phyloP scores from a whole-genome alignment of 345 rosid genomes.

The Cardamine resedifolia region DNA sequence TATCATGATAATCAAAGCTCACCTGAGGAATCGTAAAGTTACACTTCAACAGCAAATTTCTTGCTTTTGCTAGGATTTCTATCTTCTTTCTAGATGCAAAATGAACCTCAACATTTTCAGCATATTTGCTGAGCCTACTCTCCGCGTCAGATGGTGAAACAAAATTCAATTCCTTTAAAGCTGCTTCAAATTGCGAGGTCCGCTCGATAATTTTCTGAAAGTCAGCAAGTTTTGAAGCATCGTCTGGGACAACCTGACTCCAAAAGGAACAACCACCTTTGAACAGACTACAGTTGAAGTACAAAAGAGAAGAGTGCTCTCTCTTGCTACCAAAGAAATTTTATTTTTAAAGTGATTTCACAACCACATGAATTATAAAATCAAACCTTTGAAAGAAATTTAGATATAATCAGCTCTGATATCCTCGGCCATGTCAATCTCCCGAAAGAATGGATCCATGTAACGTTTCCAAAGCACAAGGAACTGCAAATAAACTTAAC shows the following conservation, averaged over 20 bases:
- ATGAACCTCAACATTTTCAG: constrained; percentile 94
- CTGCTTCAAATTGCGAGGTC: constrained; percentile 71
- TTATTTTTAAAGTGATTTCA: neutral
- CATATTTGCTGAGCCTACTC: constrained; percentile 72
- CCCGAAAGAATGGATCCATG: constrained; percentile 83
- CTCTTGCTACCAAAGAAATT: constrained; percentile 15
- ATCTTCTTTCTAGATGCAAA: constrained; percentile 83
- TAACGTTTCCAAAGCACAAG: constrained; percentile 72
- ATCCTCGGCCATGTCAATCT: constrained; percentile 93
- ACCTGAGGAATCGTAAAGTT: constrained; percentile 77
- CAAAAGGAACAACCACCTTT: constrained; percentile 23
- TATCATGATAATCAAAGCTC: constrained; percentile 34
- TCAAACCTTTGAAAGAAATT: constrained; percentile 88
- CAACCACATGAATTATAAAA: constrained; percentile 3
- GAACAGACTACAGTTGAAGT: constrained; percentile 2
- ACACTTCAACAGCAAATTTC: constrained; percentile 74
- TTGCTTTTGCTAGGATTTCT: constrained; percentile 85
- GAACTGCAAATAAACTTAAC: constrained; percentile 59
- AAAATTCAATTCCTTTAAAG: constrained; percentile 65
- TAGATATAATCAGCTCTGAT: constrained; percentile 78
- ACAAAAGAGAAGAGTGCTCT: constrained; percentile 5
- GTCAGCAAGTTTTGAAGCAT: constrained; percentile 82
- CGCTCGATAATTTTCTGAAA: constrained; percentile 73
- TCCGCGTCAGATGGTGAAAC: constrained; percentile 70
- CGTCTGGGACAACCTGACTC: constrained; percentile 88